Base-by-base conservation (phyloP, 305 asterid genomes). In the Fraxinus sp. region DNA sequence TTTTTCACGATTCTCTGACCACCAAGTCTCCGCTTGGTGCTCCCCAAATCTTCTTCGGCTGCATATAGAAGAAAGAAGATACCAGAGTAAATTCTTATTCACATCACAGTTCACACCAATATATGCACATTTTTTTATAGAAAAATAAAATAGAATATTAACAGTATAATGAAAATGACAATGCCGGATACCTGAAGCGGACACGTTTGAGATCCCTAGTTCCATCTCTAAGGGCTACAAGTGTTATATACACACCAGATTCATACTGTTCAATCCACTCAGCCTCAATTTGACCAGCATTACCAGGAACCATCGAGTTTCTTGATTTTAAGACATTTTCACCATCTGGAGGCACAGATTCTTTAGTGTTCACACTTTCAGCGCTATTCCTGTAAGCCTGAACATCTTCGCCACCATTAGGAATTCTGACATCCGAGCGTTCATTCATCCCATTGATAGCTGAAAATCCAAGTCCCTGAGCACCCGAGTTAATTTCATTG, bases 1-100 rank as follows among this genome's bases (percentile, higher is more conserved):
- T 66, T 88, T 96, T 77, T 94, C 98, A 18, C 98, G 93, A 81
- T 96, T 96, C 89, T 96, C 99, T 3, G 98, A 94, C 99, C 99
- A 96, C 99, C 99, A 96, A 6, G 95, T 94, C 88, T 94, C 98
- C 0, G 98, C 98, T 87, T 96, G 99, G 91, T 93, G 98, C 88
- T 96, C 98, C 79, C 99, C 98, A 16, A 96, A 94, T 90, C 98
- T 93, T 86, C 97, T 90, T 78, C 98, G 98, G 86, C 97, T 96
- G 91, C 85, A 83, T 14, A 85, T 26, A 49, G n/a, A 81, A 55
- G 49, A 82, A 76, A 74, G 37, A 20, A 24, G 64, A 55, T 55
- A n/a, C 26, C 64, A 5, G 18, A 57, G 72, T 64, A 8, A 24
- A 64, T 24, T 64, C 72, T 64, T 24, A 10, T 64, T 64, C 72